These are phyloP conservation scores for Fusarium pseudograminearum DNA, from an alignment of 2,329 filamentous ascomycete species.

Conservation along the genomic window DNA sequence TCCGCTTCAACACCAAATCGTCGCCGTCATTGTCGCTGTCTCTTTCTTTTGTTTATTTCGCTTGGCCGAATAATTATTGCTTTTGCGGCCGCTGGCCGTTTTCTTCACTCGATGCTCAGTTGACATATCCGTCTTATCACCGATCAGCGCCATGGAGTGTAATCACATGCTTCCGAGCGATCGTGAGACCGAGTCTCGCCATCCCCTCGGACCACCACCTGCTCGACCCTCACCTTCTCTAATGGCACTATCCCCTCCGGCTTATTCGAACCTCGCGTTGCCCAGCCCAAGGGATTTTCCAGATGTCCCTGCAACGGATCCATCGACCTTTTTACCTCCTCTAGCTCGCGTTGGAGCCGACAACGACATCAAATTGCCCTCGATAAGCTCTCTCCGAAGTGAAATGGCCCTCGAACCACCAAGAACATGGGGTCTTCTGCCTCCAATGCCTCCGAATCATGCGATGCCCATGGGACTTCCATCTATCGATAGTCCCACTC, in stretches of 20 bases:
- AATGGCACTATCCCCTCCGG: constrained; percentile 44
- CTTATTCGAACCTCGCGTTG: constrained; percentile 39
- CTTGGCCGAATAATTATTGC: background rate
- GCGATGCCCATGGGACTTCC: constrained; percentile 45
- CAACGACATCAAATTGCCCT: constrained; percentile 51
- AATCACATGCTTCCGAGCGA: constrained; percentile 60
- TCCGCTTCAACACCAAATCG: constrained; percentile 23
- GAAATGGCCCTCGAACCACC: constrained; percentile 45
- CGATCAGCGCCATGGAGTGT: constrained; percentile 54
- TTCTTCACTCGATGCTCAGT: constrained; percentile 41
- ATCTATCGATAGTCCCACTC: constrained; percentile 58
- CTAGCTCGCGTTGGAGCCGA: constrained; percentile 44
- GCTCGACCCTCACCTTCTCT: constrained; percentile 42
- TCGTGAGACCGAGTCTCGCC: constrained; percentile 43
- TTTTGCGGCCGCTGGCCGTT: constrained; percentile 34
- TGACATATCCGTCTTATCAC: constrained; percentile 48
- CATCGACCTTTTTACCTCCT: constrained; percentile 41
- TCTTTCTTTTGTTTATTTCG: constrained; percentile 5
- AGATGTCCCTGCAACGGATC: constrained; percentile 47
- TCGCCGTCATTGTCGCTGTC: background rate
- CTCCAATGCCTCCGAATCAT: constrained; percentile 61
- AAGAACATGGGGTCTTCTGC: constrained; percentile 61
- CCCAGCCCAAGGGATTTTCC: constrained; percentile 48
- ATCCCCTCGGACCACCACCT: constrained; percentile 47
- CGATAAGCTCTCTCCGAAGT: constrained; percentile 53